Evolutionary conservation across 2,329 filamentous ascomycete genomes (phyloP).

Genomic region (Aureobasidium musti): DNA sequence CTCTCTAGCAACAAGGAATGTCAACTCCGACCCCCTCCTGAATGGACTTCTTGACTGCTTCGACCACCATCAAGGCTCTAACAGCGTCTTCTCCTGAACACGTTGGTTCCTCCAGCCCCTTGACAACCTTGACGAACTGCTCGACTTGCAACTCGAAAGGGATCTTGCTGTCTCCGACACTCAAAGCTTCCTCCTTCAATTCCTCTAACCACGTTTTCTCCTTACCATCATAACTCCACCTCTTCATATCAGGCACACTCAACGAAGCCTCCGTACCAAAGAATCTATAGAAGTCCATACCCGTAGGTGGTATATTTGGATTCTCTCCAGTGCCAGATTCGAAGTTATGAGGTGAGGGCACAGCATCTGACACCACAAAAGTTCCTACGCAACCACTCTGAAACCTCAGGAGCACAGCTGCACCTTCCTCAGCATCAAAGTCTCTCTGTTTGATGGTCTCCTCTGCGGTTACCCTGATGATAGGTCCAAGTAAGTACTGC

Average conservation of each 20-base stretch:
- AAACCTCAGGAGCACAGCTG: conserved; percentile 57
- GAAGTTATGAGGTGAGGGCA: conserved; percentile 57
- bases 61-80: conserved; percentile 55
- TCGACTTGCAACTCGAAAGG: conserved; percentile 57
- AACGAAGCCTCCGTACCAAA: conserved; percentile 56
- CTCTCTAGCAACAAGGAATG: neutral
- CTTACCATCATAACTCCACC: conserved; percentile 44
- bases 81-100: conserved; percentile 56
- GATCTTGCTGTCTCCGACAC: conserved; percentile 38
- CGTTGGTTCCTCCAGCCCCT: conserved; percentile 46
- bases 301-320: conserved; percentile 50
- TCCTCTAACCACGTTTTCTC: conserved; percentile 49
- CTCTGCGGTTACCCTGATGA: conserved; percentile 56
- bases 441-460: conserved; percentile 48
- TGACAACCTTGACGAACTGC: conserved; percentile 56
- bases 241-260: conserved; percentile 57
- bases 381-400: conserved; percentile 58
- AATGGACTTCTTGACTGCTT: conserved; percentile 53
- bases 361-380: conserved; percentile 58
- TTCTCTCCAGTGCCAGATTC: conserved; percentile 63
- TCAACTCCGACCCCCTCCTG: conserved; percentile 37
- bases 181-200: conserved; percentile 41
- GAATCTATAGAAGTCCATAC: conserved; percentile 41
- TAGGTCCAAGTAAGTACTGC: conserved; percentile 58
- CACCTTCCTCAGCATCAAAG: conserved; percentile 59